Percentiles rank a stretch among this genome's conserved stretches.
Conservation (phyloP, 1,284 basidiomycete genomes). For the Apiotrichum sp. region DNA sequence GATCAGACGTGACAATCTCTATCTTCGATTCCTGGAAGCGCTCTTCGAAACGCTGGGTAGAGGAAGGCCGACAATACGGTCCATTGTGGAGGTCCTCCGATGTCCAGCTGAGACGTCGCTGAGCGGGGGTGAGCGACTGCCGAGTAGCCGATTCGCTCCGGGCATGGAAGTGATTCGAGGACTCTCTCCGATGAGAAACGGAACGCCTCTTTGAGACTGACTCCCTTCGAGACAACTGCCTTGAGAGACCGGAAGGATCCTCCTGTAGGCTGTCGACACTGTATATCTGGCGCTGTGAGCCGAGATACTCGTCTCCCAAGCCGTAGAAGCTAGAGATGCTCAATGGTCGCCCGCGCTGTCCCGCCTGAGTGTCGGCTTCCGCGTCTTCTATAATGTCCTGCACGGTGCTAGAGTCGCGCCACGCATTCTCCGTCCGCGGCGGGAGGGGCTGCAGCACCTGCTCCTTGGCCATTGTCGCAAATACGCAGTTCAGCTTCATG, state of each 20-base stretch:
- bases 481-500: slow-evolving; percentile 50
- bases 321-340: slow-evolving; percentile 1
- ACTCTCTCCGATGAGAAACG: no score
- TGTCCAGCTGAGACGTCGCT: slow-evolving; percentile 30
- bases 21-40: neutral
- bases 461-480: slow-evolving; percentile 43
- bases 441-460: slow-evolving; percentile 41
- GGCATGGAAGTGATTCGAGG: no score
- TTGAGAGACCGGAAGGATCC: no score
- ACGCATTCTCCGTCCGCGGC: slow-evolving; percentile 38
- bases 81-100: slow-evolving; percentile 17
- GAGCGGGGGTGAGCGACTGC: slow-evolving; percentile 19
- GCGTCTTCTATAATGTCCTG: slow-evolving; percentile 5
- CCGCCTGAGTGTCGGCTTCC: neutral
- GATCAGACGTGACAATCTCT: no score
- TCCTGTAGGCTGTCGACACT: no score
- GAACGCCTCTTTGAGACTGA: no score
- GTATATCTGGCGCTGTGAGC: no score
- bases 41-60: no score
- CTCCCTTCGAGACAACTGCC: no score
- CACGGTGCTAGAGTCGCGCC: slow-evolving; percentile 24
- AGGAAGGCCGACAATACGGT: neutral
- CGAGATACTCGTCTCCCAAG: neutral
- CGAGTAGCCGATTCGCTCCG: no score
- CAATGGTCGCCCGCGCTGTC: no score